phyloP scores from a whole-genome alignment of 805 yeast genomes.

The Saturnispora saitoi region DNA sequence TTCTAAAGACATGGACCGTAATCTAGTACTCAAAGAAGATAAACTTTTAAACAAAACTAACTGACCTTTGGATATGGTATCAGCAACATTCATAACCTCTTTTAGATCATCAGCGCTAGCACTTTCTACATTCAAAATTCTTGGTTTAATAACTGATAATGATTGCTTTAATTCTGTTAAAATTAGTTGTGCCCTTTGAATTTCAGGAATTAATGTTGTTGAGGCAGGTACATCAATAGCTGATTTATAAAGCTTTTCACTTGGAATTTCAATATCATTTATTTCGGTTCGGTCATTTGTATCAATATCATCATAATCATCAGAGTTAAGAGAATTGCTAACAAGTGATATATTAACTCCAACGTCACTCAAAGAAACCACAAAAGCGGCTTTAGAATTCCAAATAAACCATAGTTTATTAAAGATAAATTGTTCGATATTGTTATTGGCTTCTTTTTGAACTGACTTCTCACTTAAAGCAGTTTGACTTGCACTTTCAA shows the following conservation, averaged over 20 bases:
- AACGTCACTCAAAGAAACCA: slow-evolving; percentile 10
- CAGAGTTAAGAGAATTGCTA: not conserved
- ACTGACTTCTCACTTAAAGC: not conserved
- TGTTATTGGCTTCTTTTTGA: not conserved
- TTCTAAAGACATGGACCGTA: slow-evolving; percentile 17
- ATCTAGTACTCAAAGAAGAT: slow-evolving; percentile 14
- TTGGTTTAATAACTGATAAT: slow-evolving; percentile 4
- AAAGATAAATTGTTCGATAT: slow-evolving; percentile 8
- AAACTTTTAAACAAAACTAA: slow-evolving; percentile 16
- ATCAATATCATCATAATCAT: slow-evolving; percentile 3
- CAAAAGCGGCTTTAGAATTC: slow-evolving; percentile 18
- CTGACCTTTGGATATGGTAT: slow-evolving; percentile 14
- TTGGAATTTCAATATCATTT: not conserved
- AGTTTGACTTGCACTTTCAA: slow-evolving; percentile 2
- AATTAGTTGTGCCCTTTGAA: slow-evolving; percentile 5
- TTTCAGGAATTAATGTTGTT: slow-evolving; percentile 6
- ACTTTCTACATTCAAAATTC: slow-evolving; percentile 9
- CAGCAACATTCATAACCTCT: slow-evolving; percentile 13
- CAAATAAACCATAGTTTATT: slow-evolving; percentile 21
- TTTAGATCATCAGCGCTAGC: slow-evolving; percentile 13
- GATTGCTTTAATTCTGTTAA: slow-evolving; percentile 12
- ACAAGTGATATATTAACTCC: slow-evolving; percentile 12
- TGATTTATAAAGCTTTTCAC: slow-evolving; percentile 7
- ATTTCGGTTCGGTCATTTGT: not conserved
- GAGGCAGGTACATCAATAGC: not conserved